Conservation (phyloP, 345 rosid species). For the Lepidium africanum region DNA sequence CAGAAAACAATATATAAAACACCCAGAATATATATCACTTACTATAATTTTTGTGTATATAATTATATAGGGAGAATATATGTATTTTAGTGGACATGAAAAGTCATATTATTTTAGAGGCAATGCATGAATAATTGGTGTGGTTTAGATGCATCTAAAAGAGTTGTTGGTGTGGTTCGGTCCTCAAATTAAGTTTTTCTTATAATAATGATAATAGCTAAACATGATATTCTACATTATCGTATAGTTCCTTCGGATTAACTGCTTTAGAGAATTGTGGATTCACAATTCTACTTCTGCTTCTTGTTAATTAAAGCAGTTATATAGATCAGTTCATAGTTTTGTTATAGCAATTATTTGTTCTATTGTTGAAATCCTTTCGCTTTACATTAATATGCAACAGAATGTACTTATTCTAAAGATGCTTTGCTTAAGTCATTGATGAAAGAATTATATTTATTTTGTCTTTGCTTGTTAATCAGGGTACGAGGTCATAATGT, state of each 20-base stretch:
- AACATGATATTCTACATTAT: not conserved
- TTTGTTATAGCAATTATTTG: no score
- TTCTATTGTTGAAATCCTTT: no score
- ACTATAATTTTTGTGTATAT: not conserved
- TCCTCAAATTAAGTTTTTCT: slow-evolving; percentile 7
- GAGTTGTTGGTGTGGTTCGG: slow-evolving; percentile 17
- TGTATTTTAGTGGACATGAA: slow-evolving; percentile 13
- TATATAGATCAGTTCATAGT: no score
- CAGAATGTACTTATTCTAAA: no score
- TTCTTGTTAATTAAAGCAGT: no score
- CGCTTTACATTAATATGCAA: no score
- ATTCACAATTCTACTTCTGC: no score
- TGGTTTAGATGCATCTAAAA: slow-evolving; percentile 16
- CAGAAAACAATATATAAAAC: slow-evolving; percentile 1
- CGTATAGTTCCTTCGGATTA: not conserved
- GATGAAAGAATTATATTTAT: no score
- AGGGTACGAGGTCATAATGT: no score
- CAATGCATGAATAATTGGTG: slow-evolving; percentile 9
- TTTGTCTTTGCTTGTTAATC: no score
- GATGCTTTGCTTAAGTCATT: no score
- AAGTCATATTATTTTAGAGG: slow-evolving; percentile 22
- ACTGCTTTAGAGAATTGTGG: no score
- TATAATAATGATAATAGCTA: not conserved
- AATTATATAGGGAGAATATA: not conserved
- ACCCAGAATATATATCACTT: not conserved